Evolutionary conservation across 768 basidiomycete genomes (phyloP).

Genomic region (Scleroderma bovista): DNA sequence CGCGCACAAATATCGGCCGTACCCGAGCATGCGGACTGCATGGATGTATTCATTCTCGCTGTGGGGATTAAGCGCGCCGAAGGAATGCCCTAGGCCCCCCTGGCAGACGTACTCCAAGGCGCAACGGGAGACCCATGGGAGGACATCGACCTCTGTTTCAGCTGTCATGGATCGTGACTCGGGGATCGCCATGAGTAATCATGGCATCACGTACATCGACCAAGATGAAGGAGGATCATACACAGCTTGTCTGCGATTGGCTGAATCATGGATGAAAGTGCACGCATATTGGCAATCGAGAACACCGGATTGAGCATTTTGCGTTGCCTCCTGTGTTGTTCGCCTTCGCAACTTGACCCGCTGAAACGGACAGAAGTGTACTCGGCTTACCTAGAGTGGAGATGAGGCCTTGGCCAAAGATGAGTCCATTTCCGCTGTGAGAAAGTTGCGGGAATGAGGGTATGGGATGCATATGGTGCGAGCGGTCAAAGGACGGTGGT

Average conservation of each 20-base stretch:
- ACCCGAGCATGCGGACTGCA: conserved; percentile 29
- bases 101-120: conserved; percentile 34
- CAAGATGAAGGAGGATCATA: conserved; percentile 14
- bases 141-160: conserved; percentile 27
- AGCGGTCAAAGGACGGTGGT: not conserved
- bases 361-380: not conserved
- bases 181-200: not conserved
- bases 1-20: conserved; percentile 1
- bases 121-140: conserved; percentile 28
- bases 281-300: conserved; percentile 26
- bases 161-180: conserved; percentile 9
- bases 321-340: conserved; percentile 27
- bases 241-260: conserved; percentile 28
- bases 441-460: not conserved
- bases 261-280: conserved; percentile 26
- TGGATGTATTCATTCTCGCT: conserved; percentile 24
- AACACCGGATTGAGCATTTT: conserved; percentile 32
- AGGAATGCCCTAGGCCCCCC: conserved; percentile 29
- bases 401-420: conserved; percentile 35
- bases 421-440: conserved; percentile 22
- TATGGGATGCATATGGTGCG: not conserved
- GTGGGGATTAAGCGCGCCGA: conserved; percentile 23
- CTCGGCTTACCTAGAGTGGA: conserved; percentile 30
- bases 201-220: conserved; percentile 15
- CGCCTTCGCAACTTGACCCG: conserved; percentile 15